Evolutionary conservation across 371 early-diverging fungal species (phyloP).

Genomic region (Mortierella polycephala): DNA sequence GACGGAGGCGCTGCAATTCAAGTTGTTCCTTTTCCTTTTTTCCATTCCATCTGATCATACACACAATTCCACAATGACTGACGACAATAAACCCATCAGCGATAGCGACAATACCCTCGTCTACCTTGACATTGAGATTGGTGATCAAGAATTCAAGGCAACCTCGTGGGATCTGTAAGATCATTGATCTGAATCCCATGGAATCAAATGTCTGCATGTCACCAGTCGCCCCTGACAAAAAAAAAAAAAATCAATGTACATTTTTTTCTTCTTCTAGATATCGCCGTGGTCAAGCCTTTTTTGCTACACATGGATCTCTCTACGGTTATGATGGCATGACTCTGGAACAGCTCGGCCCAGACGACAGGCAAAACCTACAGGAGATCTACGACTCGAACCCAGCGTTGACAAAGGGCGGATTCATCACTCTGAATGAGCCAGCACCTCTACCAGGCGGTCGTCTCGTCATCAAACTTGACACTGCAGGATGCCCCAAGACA

Average conservation of each 20-base stretch:
- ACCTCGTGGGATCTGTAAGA: constrained; percentile 46
- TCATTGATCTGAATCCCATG: too few relatives aligned
- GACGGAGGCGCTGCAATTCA: too few relatives aligned
- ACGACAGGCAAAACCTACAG: constrained; percentile 57
- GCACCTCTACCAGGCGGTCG: constrained; percentile 60
- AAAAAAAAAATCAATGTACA: not conserved
- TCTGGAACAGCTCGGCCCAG: constrained; percentile 43
- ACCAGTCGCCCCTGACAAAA: not conserved
- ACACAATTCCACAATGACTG: constrained; percentile 7
- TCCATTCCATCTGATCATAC: not conserved
- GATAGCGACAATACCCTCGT: constrained; percentile 27
- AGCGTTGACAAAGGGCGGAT: constrained; percentile 38
- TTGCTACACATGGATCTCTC: constrained; percentile 56
- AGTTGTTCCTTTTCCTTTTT: not conserved
- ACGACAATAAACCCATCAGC: not conserved
- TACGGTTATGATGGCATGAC: constrained; percentile 58
- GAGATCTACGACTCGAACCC: constrained; percentile 58
- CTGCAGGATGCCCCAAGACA: constrained; percentile 70
- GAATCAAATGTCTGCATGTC: too few relatives aligned
- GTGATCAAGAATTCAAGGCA: constrained; percentile 54
- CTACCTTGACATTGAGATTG: constrained; percentile 63
- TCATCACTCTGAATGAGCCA: constrained; percentile 55
- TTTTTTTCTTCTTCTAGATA: constrained; percentile 11
- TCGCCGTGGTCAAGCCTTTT: constrained; percentile 56
- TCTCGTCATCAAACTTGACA: constrained; percentile 60